A percentile compares a stretch with the other conserved stretches of the same genome.
These are phyloP conservation scores for Sporothrix brunneoviolacea DNA, from an alignment of 2,329 filamentous ascomycete genomes.

Conservation along the genomic window DNA sequence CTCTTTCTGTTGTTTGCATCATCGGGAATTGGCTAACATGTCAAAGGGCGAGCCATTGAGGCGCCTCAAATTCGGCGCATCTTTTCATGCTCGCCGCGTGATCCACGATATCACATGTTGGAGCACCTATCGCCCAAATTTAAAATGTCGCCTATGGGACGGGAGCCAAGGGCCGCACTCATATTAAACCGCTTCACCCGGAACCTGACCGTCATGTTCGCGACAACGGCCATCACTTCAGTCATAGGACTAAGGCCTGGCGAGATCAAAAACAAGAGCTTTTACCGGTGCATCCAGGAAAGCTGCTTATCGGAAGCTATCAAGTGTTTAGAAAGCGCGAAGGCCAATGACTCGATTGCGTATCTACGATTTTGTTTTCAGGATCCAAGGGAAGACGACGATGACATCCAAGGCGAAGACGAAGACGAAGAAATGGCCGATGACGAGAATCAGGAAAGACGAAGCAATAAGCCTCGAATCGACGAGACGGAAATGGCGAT, in stretches of 20 bases:
- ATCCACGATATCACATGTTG: slow-evolving; percentile 85
- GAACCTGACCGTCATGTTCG: slow-evolving; percentile 79
- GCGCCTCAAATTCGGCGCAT: slow-evolving; percentile 72
- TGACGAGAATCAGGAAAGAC: slow-evolving; percentile 16
- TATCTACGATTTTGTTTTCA: slow-evolving; percentile 82
- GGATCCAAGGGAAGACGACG: slow-evolving; percentile 58
- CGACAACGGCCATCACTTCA: slow-evolving; percentile 67
- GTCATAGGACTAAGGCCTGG: slow-evolving; percentile 67
- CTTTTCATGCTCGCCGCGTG: slow-evolving; percentile 73
- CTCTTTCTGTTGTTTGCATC: slow-evolving; percentile 18
- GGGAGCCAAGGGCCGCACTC: slow-evolving; percentile 75
- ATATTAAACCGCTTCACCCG: slow-evolving; percentile 83
- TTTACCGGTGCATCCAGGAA: slow-evolving; percentile 80
- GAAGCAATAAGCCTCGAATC: neutral
- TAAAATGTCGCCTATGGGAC: slow-evolving; percentile 52
- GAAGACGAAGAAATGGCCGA: slow-evolving; percentile 32
- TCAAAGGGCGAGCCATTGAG: slow-evolving; percentile 64
- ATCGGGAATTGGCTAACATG: neutral
- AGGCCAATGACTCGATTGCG: slow-evolving; percentile 84
- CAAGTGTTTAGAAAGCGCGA: slow-evolving; percentile 73
- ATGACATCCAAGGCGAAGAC: slow-evolving; percentile 43
- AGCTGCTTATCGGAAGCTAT: slow-evolving; percentile 71
- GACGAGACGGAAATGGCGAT: slow-evolving; percentile 22
- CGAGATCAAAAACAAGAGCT: slow-evolving; percentile 67
- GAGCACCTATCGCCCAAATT: slow-evolving; percentile 81